These are phyloP conservation scores for Tranzscheliella williamsii DNA, from an alignment of 1,284 basidiomycete genomes.

Conservation along the genomic window DNA sequence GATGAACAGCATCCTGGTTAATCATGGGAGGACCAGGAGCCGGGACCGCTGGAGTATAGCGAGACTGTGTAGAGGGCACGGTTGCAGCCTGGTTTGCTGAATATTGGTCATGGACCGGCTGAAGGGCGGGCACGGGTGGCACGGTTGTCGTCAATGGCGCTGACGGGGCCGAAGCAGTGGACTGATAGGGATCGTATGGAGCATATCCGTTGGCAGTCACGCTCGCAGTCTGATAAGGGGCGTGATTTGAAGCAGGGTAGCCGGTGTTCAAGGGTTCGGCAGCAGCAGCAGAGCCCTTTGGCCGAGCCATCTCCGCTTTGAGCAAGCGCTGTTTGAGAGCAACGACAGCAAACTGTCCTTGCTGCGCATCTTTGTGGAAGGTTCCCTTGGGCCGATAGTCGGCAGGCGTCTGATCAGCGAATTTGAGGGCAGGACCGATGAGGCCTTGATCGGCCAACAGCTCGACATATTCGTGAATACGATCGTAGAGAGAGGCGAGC, in stretches of 20 bases:
- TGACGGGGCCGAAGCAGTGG: background rate
- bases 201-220: slow-evolving; percentile 22
- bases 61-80: slow-evolving; percentile 35
- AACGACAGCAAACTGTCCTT: background rate
- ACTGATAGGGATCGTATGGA: slow-evolving; percentile 24
- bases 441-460: slow-evolving; percentile 87
- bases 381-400: slow-evolving; percentile 68
- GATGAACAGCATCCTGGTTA: slow-evolving; percentile 9
- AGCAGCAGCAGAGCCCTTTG: slow-evolving; percentile 16
- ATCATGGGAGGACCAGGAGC: slow-evolving; percentile 17
- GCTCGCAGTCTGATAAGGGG: slow-evolving; percentile 20
- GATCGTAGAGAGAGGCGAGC: slow-evolving; percentile 82
- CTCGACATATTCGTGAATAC: slow-evolving; percentile 94
- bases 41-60: slow-evolving; percentile 64
- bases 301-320: slow-evolving; percentile 40
- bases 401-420: slow-evolving; percentile 77
- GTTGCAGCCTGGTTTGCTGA: slow-evolving; percentile 59
- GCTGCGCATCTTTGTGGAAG: slow-evolving; percentile 13
- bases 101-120: slow-evolving; percentile 25
- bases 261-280: slow-evolving; percentile 4
- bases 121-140: slow-evolving; percentile 5
- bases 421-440: slow-evolving; percentile 77
- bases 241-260: slow-evolving; percentile 7
- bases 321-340: slow-evolving; percentile 42
- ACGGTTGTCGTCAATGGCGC: too few relatives aligned